A percentile compares a stretch with the other conserved stretches of the same genome.
Evolutionary conservation across 2,329 filamentous ascomycete species (phyloP).

Genomic region (Epichloe typhina): DNA sequence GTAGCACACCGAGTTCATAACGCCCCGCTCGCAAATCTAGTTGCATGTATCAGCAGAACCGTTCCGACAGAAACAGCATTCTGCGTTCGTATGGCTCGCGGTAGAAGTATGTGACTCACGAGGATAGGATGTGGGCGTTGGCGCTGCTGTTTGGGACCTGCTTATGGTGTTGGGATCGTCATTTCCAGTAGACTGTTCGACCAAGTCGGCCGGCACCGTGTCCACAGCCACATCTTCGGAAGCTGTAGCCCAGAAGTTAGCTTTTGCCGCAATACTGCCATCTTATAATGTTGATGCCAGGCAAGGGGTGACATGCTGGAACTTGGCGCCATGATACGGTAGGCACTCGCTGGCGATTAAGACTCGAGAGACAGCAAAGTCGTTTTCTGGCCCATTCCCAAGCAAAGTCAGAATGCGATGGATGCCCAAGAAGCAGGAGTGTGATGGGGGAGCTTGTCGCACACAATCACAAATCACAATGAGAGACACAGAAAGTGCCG

Average conservation of each 20-base stretch:
- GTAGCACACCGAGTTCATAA: constrained; percentile 1
- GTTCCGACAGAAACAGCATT: background rate
- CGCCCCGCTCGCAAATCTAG: background rate
- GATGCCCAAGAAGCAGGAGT: background rate
- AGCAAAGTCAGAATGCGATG: background rate
- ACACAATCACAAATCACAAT: too few relatives aligned
- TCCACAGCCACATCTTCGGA: background rate
- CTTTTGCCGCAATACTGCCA: background rate
- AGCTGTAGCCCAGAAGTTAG: background rate
- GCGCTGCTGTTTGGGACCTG: background rate
- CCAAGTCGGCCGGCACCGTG: background rate
- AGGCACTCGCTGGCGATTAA: background rate
- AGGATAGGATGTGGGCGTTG: background rate
- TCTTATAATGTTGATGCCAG: background rate
- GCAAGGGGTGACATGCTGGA: background rate
- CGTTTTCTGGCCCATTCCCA: background rate
- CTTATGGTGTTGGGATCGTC: background rate
- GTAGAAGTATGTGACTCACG: background rate
- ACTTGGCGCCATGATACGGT: background rate
- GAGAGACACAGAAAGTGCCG: background rate
- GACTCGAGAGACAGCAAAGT: background rate
- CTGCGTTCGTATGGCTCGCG: background rate
- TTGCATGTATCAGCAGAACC: background rate
- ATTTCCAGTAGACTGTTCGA: background rate
- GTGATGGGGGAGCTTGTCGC: background rate